Base-by-base conservation (phyloP, 108 stramenopile species). In the Discostella pseudostelligera region DNA sequence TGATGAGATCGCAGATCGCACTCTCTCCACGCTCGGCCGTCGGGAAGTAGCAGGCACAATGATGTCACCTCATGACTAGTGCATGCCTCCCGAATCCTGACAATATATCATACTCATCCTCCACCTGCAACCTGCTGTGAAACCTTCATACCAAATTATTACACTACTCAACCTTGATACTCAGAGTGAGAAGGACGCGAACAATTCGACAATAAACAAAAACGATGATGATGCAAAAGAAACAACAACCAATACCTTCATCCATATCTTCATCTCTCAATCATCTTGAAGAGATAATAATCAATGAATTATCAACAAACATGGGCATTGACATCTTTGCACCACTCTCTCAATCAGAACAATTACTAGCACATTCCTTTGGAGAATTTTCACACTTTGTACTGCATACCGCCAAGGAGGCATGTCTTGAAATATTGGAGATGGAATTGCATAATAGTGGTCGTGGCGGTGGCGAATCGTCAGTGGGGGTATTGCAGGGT, bases 401-500 rank as follows among this genome's bases (percentile, higher is more conserved):
- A 4, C 55, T 87, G 16, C 36, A 48, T 43, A 66, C 67, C n/a
- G 81, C 59, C 60, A 49, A 55, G 25, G 67, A 76, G 13, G 50
- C 39, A 39, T 84, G 81, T 20, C 36, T 65, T 19, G 29, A 40
- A 39, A 83, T 87, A n/a, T 17, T 87, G 10, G 79, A 84, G 26
- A 32, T 32, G 32, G 32, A 32, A 32, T 32, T 32, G 32, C 3
- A 32, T 5, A 32, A 32, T 32, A 4, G 5, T 32, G 3, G 32
- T 40, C 66, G 81, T 42, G 25, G 9, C 21, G 49, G 21, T 1
- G 68, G 55, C 48, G 79, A 74, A n/a, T 56, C 46, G 3, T 67
- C 66, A 10, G 79, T 77, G 1, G 86, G 86, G 0, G 75, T 69
- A 43, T 61, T 87, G 43, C 81, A 81, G 62, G 86, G 86, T 11